Percentiles rank a stretch among this genome's conserved stretches.
Conservation (phyloP, 805 yeast species). For the Myxozyma kluyveri region DNA sequence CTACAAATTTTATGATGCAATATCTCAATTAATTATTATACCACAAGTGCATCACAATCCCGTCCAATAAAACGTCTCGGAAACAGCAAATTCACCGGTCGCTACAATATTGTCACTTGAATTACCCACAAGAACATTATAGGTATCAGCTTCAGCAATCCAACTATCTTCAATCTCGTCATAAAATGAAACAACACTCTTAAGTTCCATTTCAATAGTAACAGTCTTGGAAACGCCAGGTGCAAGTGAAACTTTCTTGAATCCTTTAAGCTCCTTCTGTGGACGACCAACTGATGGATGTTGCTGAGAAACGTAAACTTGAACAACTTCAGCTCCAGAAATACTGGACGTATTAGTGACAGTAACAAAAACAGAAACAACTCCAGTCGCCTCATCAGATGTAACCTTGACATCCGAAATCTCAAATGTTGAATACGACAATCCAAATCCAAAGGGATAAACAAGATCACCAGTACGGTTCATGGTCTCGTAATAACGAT, state of each 20-base stretch:
- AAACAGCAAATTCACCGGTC: not conserved
- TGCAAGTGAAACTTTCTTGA: constrained; percentile 48
- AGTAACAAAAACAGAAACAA: not conserved
- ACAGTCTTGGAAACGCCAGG: constrained; percentile 47
- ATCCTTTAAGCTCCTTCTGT: constrained; percentile 58
- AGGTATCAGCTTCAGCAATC: constrained; percentile 52
- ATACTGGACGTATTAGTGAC: constrained; percentile 33
- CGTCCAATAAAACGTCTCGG: constrained; percentile 8
- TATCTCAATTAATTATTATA: not conserved
- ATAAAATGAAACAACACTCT: constrained; percentile 55
- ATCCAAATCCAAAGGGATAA: constrained; percentile 62
- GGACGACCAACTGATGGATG: constrained; percentile 52
- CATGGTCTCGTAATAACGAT: constrained; percentile 39
- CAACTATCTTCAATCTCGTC: constrained; percentile 50
- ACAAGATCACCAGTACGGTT: constrained; percentile 43
- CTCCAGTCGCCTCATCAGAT: not conserved
- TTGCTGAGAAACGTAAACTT: constrained; percentile 47
- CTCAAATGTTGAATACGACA: constrained; percentile 63
- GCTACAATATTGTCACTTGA: constrained; percentile 28
- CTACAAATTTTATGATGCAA: too few species aligned
- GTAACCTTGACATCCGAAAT: constrained; percentile 55
- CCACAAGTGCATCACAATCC: constrained; percentile 3
- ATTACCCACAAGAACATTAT: constrained; percentile 46
- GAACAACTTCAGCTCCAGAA: constrained; percentile 56
- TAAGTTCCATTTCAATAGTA: constrained; percentile 42